Base-by-base conservation (phyloP, 495 filamentous ascomycete species). In the Podospora anserina region DNA sequence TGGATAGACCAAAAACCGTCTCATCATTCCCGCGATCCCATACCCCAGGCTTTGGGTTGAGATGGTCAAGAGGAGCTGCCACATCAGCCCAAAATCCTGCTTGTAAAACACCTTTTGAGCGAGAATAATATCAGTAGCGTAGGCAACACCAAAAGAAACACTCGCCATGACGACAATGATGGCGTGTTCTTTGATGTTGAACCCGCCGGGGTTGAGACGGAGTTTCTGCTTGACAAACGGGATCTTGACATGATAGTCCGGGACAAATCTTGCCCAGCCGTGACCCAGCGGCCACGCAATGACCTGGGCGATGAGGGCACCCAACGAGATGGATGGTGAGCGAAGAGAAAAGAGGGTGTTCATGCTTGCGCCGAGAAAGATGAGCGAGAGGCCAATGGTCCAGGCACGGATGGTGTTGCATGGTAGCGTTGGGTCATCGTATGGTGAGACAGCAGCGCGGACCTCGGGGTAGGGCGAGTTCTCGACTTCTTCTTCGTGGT, bases 171-270 rank as follows among this genome's bases (percentile, higher is more conserved):
- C 87, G 5, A 89, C 89, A 69, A 93, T 91, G 69, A 93, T 80
- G 5, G 88, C 85, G 80, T 93, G 91, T 73, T 92, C 90, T 73
- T 93, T 93, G 77, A 91, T 86, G 75, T 92, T 93, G 79, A 93
- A 93, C 56, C 87, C 89, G 13, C 90, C 88, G 5, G 89, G 89
- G 69, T 92, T 92, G 39, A 91, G 70, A 4, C 15, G 19, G 2
- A 71, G 7, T 18, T 32, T 64, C 20, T 26, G 1, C 60, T 39
- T n/a, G 20, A 61, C 53, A 26, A 27, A 65, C 32, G 56, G 62
- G 16, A 68, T 2, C 0, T 28, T 80, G 71, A 87, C 82, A 32
- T 83, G 75, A 28, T 81, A 81, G 7, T 82, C 69, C 13, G 90
- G 90, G 53, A 84, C 74, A 44, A 79, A 71, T 53, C 67, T 74